Conservation (phyloP, 2,329 filamentous ascomycete species). For the Cladorrhinum sp. region DNA sequence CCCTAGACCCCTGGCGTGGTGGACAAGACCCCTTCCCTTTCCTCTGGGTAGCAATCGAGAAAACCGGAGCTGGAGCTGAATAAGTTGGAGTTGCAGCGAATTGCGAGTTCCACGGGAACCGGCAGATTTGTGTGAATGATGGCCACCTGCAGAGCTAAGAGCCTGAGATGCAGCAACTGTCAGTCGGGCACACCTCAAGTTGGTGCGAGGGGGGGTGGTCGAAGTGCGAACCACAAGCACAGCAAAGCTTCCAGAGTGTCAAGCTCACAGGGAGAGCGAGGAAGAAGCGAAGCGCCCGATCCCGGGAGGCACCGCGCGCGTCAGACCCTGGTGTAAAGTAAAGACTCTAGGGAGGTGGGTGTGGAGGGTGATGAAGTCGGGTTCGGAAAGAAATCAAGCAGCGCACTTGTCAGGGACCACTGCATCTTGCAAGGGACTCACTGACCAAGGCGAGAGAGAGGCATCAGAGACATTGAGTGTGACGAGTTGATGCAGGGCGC, state of each 20-base stretch:
- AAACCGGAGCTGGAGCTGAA: neutral
- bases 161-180: neutral
- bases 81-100: neutral
- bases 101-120: neutral
- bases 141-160: too few relatives aligned
- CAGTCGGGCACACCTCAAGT: neutral
- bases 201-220: neutral
- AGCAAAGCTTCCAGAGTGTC: neutral
- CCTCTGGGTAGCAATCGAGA: neutral
- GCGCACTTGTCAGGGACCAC: conserved; percentile 8
- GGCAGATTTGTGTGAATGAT: neutral
- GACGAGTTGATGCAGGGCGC: conserved; percentile 13
- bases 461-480: conserved; percentile 8
- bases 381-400: neutral
- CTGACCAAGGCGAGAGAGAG: neutral
- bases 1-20: conserved; percentile 3
- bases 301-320: conserved; percentile 6
- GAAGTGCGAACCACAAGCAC: neutral
- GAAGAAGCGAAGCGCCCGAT: neutral
- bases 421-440: neutral
- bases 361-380: neutral
- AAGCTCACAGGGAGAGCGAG: neutral
- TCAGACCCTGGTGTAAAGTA: neutral
- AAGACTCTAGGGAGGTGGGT: neutral
- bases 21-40: neutral